Evolutionary conservation across 208 protist genomes (phyloP), one percentile per base, ranked within the genome.

Genomic region (Angomonas ambiguus): DNA sequence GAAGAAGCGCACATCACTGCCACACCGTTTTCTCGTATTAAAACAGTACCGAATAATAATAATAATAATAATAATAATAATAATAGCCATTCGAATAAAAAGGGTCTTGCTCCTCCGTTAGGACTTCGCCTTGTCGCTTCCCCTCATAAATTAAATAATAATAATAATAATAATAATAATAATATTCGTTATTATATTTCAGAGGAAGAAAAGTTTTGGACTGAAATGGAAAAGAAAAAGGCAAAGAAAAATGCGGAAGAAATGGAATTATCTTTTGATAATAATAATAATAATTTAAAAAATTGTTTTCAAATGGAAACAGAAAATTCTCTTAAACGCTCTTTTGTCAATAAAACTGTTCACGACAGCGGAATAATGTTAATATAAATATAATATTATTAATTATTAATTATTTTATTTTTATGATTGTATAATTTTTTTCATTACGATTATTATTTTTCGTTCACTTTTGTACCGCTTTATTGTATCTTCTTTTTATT

Each of bases 81-180:
- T 18, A 48, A 11, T 48, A 48, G n/a, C n/a, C n/a, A n/a, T n/a
- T n/a, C n/a, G n/a, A n/a, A n/a, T 18, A 18, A 48, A 48, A 48
- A 11, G 18, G 13, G 18, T 48, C 11, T 11, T 48, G 41, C 18
- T 48, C 18, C 18, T 48, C n/a, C n/a, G n/a, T n/a, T n/a, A n/a
- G n/a, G n/a, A n/a, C n/a, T n/a, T n/a, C n/a, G n/a, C n/a, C n/a
- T n/a, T n/a, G n/a, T n/a, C n/a, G n/a, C n/a, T n/a, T n/a, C n/a
- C n/a, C n/a, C n/a, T n/a, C n/a, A n/a, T n/a, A n/a, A n/a, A n/a
- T n/a, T n/a, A n/a, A 56, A 56, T 27, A 27, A 56, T 27, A 56
- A 27, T 56, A 56, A 30, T 27, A 18, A 56, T 56, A 56, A 56
- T 56, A 56, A 56, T 18, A 56, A 56, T 30, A 56, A 56, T 30